Evolutionary conservation across 164 flowering plant genomes (phyloP).

Genomic region (Aristolochia fimbriata): DNA sequence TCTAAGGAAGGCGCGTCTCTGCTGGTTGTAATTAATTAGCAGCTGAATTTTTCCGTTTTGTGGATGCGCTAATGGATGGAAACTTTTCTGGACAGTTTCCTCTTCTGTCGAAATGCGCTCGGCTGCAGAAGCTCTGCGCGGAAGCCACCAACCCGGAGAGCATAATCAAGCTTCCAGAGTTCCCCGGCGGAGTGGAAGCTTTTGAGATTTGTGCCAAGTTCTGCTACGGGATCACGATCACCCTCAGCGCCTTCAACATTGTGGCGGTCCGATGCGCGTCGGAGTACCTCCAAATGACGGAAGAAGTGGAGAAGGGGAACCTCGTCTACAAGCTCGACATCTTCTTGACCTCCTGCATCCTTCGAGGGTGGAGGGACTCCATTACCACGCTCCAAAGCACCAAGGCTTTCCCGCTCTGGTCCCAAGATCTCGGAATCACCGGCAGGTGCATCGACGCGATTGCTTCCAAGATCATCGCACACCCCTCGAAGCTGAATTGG

Average conservation of each 20-base stretch:
- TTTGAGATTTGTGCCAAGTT: conserved; percentile 94
- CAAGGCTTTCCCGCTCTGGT: conserved; percentile 44
- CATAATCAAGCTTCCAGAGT: conserved; percentile 61
- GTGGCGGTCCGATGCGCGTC: conserved; percentile 81
- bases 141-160: conserved; percentile 50
- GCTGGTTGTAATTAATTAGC: too few species aligned
- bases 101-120: conserved; percentile 72
- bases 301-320: conserved; percentile 89
- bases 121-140: conserved; percentile 51
- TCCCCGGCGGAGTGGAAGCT: conserved; percentile 85
- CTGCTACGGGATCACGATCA: conserved; percentile 91
- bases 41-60: too few species aligned
- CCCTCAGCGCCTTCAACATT: conserved; percentile 78
- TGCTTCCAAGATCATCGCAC: conserved; percentile 33
- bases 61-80: neutral
- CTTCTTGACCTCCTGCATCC: conserved; percentile 76
- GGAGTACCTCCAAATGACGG: conserved; percentile 88
- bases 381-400: conserved; percentile 66
- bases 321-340: conserved; percentile 70
- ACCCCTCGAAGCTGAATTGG: conserved; percentile 47
- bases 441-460: conserved; percentile 76
- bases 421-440: conserved; percentile 80
- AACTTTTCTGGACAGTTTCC: conserved; percentile 52
- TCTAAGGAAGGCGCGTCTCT: too few species aligned
- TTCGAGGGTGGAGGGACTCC: conserved; percentile 90